phyloP scores from a whole-genome alignment of 2,329 filamentous ascomycete genomes.

The Alternaria sp. region DNA sequence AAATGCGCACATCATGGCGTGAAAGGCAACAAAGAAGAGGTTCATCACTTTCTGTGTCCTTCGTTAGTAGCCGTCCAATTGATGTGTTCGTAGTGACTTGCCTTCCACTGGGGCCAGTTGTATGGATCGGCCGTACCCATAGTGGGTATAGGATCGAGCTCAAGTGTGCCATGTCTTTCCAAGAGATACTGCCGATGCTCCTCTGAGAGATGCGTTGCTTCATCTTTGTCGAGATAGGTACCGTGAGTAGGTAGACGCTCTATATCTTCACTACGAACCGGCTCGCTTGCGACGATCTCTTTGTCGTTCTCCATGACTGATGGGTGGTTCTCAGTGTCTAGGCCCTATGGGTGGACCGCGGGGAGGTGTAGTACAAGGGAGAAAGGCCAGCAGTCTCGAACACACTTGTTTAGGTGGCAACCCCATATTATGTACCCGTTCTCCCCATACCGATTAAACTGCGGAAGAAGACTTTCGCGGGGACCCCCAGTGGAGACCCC shows the following conservation, averaged over 20 bases:
- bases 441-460: conserved; percentile 1
- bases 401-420: background rate
- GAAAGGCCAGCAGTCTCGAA: background rate
- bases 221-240: conserved; percentile 38
- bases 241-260: conserved; percentile 40
- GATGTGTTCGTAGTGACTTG: conserved; percentile 22
- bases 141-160: conserved; percentile 63
- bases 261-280: conserved; percentile 29
- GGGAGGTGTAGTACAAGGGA: background rate
- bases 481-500: conserved; percentile 30
- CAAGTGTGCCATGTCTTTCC: conserved; percentile 62
- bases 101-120: conserved; percentile 65
- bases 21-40: conserved; percentile 64
- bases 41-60: conserved; percentile 60
- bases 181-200: conserved; percentile 62
- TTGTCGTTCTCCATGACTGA: conserved; percentile 18
- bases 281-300: conserved; percentile 9
- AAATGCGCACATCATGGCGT: conserved; percentile 67
- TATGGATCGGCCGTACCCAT: conserved; percentile 63
- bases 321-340: background rate
- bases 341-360: background rate
- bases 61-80: background rate
- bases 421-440: conserved; percentile 22
- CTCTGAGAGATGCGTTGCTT: conserved; percentile 49
- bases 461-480: conserved; percentile 9